A percentile compares a stretch with the other conserved stretches of the same genome.
phyloP scores from a whole-genome alignment of 2,329 filamentous ascomycete genomes.

The Tolypocladium nubicola region DNA sequence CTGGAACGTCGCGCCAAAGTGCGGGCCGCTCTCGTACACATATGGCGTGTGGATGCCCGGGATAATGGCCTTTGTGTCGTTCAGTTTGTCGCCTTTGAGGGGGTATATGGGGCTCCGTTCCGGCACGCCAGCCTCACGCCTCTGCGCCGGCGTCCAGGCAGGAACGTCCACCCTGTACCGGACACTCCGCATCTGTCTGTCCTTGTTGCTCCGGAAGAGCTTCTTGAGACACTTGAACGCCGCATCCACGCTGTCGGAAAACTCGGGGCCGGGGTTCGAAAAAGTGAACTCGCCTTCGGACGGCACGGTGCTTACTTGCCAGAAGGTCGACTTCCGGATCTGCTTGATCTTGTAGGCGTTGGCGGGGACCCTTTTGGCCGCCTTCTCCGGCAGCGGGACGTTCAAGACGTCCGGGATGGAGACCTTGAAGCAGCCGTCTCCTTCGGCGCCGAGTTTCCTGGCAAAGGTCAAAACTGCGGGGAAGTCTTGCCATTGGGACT shows the following conservation, averaged over 20 bases:
- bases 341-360: slow-evolving; percentile 25
- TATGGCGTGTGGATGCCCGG: slow-evolving; percentile 29
- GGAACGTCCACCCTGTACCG: slow-evolving; percentile 27
- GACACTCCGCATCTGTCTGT: slow-evolving; percentile 24
- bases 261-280: slow-evolving; percentile 11
- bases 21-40: slow-evolving; percentile 26
- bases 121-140: slow-evolving; percentile 23
- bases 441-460: slow-evolving; percentile 16
- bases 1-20: slow-evolving; percentile 28
- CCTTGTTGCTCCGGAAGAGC: slow-evolving; percentile 24
- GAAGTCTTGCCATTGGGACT: slow-evolving; percentile 25
- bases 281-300: slow-evolving; percentile 22
- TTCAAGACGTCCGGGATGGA: slow-evolving; percentile 19
- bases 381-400: slow-evolving; percentile 20
- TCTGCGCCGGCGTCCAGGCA: slow-evolving; percentile 24
- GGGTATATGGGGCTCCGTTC: slow-evolving; percentile 25
- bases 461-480: slow-evolving; percentile 23
- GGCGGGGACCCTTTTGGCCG: slow-evolving; percentile 16
- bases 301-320: slow-evolving; percentile 23
- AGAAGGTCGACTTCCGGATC: slow-evolving; percentile 23
- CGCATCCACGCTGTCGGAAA: slow-evolving; percentile 12
- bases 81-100: slow-evolving; percentile 24
- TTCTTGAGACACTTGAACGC: slow-evolving; percentile 22
- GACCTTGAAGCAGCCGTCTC: slow-evolving; percentile 28
- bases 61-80: slow-evolving; percentile 25